These are phyloP conservation scores for Telopea speciosissima DNA, from an alignment of 177 flowering plant genomes.

Conservation along the genomic window DNA sequence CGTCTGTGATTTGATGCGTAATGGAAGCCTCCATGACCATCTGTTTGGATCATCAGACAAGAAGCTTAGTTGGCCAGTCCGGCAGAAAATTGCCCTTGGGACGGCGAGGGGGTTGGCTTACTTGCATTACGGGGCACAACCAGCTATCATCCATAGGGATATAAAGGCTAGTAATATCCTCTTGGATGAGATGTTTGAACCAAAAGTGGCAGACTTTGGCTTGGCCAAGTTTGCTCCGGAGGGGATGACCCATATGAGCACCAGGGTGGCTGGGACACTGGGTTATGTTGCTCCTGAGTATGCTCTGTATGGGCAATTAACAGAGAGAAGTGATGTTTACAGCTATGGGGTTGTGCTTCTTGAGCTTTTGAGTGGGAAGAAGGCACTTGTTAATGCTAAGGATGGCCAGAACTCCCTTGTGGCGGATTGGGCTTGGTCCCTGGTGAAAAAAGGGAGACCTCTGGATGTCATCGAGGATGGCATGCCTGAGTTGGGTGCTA, in stretches of 20 bases:
- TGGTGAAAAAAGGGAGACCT: slow-evolving; percentile 53
- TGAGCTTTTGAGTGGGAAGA: slow-evolving; percentile 81
- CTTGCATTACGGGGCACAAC: slow-evolving; percentile 76
- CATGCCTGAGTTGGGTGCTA: slow-evolving; percentile 53
- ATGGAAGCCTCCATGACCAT: slow-evolving; percentile 77
- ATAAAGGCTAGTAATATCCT: slow-evolving; percentile 85
- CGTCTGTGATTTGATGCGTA: slow-evolving; percentile 67
- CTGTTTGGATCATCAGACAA: slow-evolving; percentile 36
- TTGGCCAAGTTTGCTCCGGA: slow-evolving; percentile 78
- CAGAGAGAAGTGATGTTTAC: slow-evolving; percentile 82
- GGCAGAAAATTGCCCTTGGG: slow-evolving; percentile 50
- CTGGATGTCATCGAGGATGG: slow-evolving; percentile 75
- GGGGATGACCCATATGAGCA: slow-evolving; percentile 82
- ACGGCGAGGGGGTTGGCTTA: slow-evolving; percentile 80
- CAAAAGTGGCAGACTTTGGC: slow-evolving; percentile 86
- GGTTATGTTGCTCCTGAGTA: slow-evolving; percentile 96
- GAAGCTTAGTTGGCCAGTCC: slow-evolving; percentile 28
- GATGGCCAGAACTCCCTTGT: slow-evolving; percentile 43
- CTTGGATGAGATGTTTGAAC: slow-evolving; percentile 68
- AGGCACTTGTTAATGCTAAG: slow-evolving; percentile 38
- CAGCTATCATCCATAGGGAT: slow-evolving; percentile 69
- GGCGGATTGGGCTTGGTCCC: slow-evolving; percentile 89
- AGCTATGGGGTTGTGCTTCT: slow-evolving; percentile 86
- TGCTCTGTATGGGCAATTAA: slow-evolving; percentile 81
- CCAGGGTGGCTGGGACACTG: slow-evolving; percentile 89